These are phyloP conservation scores for Solanum chiquidenum DNA, from an alignment of 257 asterid species.

Conservation along the genomic window DNA sequence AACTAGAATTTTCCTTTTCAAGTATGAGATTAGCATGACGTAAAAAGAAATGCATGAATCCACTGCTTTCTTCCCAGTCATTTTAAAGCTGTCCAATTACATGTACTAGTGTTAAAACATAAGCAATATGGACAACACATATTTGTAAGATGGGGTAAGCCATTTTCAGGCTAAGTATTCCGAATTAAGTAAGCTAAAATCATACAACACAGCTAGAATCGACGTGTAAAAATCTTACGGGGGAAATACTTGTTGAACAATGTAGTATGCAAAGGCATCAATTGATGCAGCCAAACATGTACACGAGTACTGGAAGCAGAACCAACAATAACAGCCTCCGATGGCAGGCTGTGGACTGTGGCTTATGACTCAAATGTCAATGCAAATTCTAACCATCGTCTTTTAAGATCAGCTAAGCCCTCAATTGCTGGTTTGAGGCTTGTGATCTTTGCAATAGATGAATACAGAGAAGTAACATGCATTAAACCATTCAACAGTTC, in stretches of 20 bases:
- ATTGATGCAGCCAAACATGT: conserved; percentile 27
- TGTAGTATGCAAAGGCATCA: conserved; percentile 55
- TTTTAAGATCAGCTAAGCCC: not conserved
- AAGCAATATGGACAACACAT: not conserved
- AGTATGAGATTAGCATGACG: too few relatives aligned
- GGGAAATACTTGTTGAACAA: not conserved
- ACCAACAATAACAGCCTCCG: not conserved
- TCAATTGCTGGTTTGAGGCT: not conserved
- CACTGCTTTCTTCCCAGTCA: not conserved
- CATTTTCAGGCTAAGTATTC: not conserved
- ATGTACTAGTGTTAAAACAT: not conserved
- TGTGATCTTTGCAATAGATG: not conserved
- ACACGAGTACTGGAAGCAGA: not conserved
- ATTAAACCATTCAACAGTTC: not conserved
- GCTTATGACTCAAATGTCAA: not conserved
- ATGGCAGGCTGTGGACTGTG: not conserved
- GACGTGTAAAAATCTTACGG: not conserved
- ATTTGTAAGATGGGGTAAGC: not conserved
- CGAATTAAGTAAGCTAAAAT: not conserved
- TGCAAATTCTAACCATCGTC: not conserved
- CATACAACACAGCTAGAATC: conserved; percentile 6
- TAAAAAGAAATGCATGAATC: too few relatives aligned
- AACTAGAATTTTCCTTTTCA: not conserved
- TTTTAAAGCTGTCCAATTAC: not conserved
- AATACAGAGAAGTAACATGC: not conserved